A percentile compares a stretch with the other conserved stretches of the same genome.
Evolutionary conservation across 768 basidiomycete species (phyloP).

Genomic region (Boletales sp.): DNA sequence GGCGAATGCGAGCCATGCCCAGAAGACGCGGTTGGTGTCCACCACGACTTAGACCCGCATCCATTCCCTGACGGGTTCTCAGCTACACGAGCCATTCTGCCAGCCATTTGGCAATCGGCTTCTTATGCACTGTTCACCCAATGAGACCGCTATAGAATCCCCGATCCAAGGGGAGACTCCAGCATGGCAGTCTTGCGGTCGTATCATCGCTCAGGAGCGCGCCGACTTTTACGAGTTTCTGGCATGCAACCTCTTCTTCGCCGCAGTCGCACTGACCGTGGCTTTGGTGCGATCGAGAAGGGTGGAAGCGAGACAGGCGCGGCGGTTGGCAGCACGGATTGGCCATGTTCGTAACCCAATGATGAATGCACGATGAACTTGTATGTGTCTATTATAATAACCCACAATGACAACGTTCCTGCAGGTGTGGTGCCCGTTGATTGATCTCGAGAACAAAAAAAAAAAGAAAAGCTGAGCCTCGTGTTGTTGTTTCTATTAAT

Average conservation of each 20-base stretch:
- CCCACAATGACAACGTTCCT: no score
- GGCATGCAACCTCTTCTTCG: constrained; percentile 76
- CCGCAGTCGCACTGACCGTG: constrained; percentile 57
- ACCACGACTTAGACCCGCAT: constrained; percentile 1
- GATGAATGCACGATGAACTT: constrained; percentile 16
- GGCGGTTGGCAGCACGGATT: constrained; percentile 83
- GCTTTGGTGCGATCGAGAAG: constrained; percentile 67
- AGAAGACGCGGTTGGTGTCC: constrained; percentile 47
- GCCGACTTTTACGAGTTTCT: constrained; percentile 91
- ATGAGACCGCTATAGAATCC: not conserved
- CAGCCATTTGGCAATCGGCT: constrained; percentile 94
- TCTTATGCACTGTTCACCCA: constrained; percentile 70
- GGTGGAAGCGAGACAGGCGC: constrained; percentile 69
- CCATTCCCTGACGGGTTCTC: constrained; percentile 5
- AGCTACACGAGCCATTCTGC: constrained; percentile 89
- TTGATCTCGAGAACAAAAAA: not conserved
- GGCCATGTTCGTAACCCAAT: constrained; percentile 45
- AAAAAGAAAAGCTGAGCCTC: not conserved
- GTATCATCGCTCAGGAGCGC: constrained; percentile 73
- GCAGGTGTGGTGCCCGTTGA: no score
- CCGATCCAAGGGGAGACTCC: constrained; percentile 52
- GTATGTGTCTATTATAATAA: not conserved
- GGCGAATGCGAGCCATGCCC: constrained; percentile 65
- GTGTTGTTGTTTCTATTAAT: not conserved
- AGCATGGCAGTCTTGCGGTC: constrained; percentile 93